Conservation (phyloP, 2,329 filamentous ascomycete genomes). For the Rhynchosporium secalis region DNA sequence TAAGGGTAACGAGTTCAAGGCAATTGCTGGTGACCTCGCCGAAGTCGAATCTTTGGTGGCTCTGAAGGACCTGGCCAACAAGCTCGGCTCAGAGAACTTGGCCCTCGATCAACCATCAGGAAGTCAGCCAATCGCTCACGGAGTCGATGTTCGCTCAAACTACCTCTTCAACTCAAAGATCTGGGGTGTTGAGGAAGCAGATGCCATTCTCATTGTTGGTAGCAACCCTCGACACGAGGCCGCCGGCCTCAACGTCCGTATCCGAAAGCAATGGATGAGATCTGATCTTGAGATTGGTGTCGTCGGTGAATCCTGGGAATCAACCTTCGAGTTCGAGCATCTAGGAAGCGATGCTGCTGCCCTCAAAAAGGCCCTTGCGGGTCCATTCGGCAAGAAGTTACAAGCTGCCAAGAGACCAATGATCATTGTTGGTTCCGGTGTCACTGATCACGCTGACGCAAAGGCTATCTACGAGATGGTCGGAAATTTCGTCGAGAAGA, state of each 20-base stretch:
- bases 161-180: constrained; percentile 97
- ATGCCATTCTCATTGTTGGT: constrained; percentile 87
- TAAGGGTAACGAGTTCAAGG: constrained; percentile 93
- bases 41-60: constrained; percentile 94
- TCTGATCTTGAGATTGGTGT: constrained; percentile 92
- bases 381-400: constrained; percentile 91
- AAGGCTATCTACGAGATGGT: constrained; percentile 93
- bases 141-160: constrained; percentile 89
- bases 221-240: constrained; percentile 96
- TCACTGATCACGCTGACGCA: constrained; percentile 86
- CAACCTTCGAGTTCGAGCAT: constrained; percentile 94
- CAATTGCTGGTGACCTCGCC: constrained; percentile 83
- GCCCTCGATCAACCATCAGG: constrained; percentile 88
- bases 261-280: constrained; percentile 95
- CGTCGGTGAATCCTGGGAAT: constrained; percentile 87
- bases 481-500: constrained; percentile 89
- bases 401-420: constrained; percentile 85
- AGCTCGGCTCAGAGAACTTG: constrained; percentile 92
- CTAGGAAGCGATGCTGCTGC: constrained; percentile 77
- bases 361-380: constrained; percentile 81
- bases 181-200: constrained; percentile 89
- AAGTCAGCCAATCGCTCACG: constrained; percentile 81
- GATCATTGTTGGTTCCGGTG: constrained; percentile 92
- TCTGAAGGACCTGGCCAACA: constrained; percentile 96
- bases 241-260: constrained; percentile 91